Base-by-base conservation (phyloP, 116 monocot species). In the Cymodocea nodosa region DNA sequence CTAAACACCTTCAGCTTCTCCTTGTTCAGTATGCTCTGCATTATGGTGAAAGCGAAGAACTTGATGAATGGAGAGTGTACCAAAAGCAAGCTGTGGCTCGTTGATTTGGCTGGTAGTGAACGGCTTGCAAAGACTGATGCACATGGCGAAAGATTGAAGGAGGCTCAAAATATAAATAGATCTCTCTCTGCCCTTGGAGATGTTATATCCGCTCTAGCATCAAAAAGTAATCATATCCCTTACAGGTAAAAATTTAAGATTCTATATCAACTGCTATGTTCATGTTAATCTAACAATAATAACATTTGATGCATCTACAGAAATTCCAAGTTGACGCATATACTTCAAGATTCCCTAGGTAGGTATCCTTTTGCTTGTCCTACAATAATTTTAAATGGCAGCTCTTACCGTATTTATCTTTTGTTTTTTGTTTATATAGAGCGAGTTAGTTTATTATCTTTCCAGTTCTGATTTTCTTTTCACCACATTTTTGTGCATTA, bases 311-410 rank as follows among this genome's bases (percentile, higher is more conserved):
- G 40, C 17, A 5, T 60, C 0, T 71, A 15, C 75, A 93, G 92
- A 71, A 93, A 93, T 64, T 93, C 93, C 35, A 93, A 93, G 79
- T 67, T 93, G 72, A 89, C 93, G n/a, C 89, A 93, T 75, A 65
- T 93, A 53, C 72, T 93, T 61, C 93, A 93, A 78, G 93, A 93
- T 80, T 93, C 93, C 35, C 65, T 93, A 71, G 89, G 89, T 93
- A 71, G 89, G 89, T 89, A 84, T 44, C 9, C 44, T 44, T 44
- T 44, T 12, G 12, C 59, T 49, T 66, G 16, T 18, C 49, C 50
- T 4, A 25, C 51, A 44, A 44, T 44, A 44, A 1, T 44, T 18
- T 16, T 19, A 59, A 14, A 59, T 59, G 23, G 24, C 11, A 25
- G 30, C 20, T 2, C 20, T 59, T 12, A 52, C 52, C 17, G 13